Evolutionary conservation across 208 protist genomes (phyloP), one percentile per base, ranked within the genome.

Genomic region (Porcisia hertigi): DNA sequence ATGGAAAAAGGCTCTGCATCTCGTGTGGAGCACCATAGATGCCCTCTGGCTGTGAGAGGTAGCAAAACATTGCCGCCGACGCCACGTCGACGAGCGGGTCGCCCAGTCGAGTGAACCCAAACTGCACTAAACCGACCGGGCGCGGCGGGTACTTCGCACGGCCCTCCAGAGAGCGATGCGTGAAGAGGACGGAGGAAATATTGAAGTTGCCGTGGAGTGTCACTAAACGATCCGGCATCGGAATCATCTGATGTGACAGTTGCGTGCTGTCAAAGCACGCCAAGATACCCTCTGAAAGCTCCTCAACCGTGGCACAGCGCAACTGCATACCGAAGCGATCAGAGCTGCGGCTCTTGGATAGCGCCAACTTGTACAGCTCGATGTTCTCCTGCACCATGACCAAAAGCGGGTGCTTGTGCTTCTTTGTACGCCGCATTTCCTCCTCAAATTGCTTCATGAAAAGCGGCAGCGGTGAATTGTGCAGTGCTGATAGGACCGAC

Each of bases 41-140:
- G 59, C 91, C 91, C 25, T 86, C 64, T 6, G 91, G 91, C 41
- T 82, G 62, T 14, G 70, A 76, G 23, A 92, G 60, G 55, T 84
- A 87, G 76, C 72, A 65, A 55, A 91, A 83, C 41, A 95, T 75
- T 16, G 88, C 82, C 0, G 90, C 75, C 43, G 79, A 87, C 14
- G 91, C 91, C 14, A 95, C 85, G 65, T 95, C 91, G 9, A 91
- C 69, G 41, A 95, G 77, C 0, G 91, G 91, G 77, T 95, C 91
- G 20, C 83, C 91, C 30, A 90, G 69, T 20, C 65, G 77, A 18
- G 87, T 80, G 49, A 88, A 86, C 49, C 64, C 80, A 62, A 92
- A 95, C 63, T 92, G 80, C 65, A 89, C 80, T 54, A 86, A 80
- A 39, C 75, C 78, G 30, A 95, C 57, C 7, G 91, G 58, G 59